These are phyloP conservation scores for Lactifluus subvellereus DNA, from an alignment of 768 basidiomycete genomes.

Conservation along the genomic window DNA sequence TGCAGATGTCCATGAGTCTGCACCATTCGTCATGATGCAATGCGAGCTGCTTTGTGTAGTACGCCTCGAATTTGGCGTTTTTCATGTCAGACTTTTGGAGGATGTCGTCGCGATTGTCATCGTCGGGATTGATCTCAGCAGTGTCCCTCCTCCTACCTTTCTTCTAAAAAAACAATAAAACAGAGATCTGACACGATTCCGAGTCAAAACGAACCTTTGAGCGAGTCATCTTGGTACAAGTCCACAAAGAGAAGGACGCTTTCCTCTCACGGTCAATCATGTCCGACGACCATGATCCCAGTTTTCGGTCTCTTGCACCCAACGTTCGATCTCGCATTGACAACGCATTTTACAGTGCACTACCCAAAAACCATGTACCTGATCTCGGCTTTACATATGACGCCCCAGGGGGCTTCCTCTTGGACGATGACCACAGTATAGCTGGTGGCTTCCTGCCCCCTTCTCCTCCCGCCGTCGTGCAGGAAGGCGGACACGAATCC, in stretches of 20 bases:
- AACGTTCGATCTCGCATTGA: constrained; percentile 10
- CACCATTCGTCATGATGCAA: constrained; percentile 75
- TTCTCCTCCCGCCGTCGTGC: neutral
- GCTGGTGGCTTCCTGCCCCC: constrained; percentile 31
- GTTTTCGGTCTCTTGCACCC: neutral
- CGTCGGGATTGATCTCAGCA: constrained; percentile 5
- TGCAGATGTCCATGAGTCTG: constrained; percentile 55
- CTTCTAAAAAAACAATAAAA: neutral
- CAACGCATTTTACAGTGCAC: constrained; percentile 12
- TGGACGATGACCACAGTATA: constrained; percentile 25
- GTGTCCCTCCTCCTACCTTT: neutral
- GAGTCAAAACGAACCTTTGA: constrained; percentile 8
- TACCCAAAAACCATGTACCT: no score
- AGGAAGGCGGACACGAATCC: neutral
- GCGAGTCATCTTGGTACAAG: constrained; percentile 3
- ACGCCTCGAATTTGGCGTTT: constrained; percentile 59
- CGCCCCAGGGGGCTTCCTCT: constrained; percentile 34
- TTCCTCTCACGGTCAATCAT: constrained; percentile 9
- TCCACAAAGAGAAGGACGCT: neutral
- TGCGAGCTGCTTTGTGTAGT: constrained; percentile 73
- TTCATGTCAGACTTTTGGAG: constrained; percentile 60
- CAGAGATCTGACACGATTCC: neutral
- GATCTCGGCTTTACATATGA: neutral
- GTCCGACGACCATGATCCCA: neutral
- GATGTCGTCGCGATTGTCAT: constrained; percentile 43